phyloP scores from a whole-genome alignment of 345 rosid genomes.

The Sisymbrium altissimum region DNA sequence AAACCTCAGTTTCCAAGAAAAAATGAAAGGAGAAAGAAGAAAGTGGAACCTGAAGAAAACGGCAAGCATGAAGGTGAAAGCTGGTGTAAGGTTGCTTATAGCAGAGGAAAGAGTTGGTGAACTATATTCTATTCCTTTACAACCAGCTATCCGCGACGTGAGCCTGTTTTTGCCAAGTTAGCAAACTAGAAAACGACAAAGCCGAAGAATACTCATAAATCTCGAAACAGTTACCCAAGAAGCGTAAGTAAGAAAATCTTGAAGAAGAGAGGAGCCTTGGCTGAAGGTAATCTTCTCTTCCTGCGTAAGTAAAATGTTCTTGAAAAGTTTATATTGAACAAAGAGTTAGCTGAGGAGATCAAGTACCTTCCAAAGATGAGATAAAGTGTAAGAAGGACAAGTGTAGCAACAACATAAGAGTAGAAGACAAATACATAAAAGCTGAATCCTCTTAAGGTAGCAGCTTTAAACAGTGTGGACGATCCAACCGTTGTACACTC shows the following conservation, averaged over 20 bases:
- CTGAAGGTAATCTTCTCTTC: conserved; percentile 11
- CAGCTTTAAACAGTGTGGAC: conserved; percentile 42
- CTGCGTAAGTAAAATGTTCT: conserved; percentile 9
- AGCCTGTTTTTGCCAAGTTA: conserved; percentile 17
- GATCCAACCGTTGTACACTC: conserved; percentile 49
- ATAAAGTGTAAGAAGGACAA: conserved; percentile 40
- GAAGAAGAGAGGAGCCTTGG: conserved; percentile 32
- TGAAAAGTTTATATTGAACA: conserved; percentile 10
- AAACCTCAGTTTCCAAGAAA: not conserved
- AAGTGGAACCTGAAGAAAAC: conserved; percentile 29
- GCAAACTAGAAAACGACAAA: not conserved
- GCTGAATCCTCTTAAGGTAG: conserved; percentile 50
- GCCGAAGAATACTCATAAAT: not conserved
- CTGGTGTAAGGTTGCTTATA: conserved; percentile 31
- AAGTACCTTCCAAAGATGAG: conserved; percentile 26
- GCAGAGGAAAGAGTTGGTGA: conserved; percentile 33
- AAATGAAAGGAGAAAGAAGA: not conserved
- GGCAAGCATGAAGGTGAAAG: conserved; percentile 31
- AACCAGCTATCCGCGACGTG: conserved; percentile 23
- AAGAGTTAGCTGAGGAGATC: conserved; percentile 17
- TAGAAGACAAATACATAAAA: conserved; percentile 47
- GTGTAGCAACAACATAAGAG: conserved; percentile 44
- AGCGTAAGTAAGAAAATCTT: conserved; percentile 27
- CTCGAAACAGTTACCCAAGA: conserved; percentile 15
- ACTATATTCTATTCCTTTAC: conserved; percentile 32